phyloP scores from a whole-genome alignment of 176 grass and related monocot genomes.

The Bothriochloa decipiens region DNA sequence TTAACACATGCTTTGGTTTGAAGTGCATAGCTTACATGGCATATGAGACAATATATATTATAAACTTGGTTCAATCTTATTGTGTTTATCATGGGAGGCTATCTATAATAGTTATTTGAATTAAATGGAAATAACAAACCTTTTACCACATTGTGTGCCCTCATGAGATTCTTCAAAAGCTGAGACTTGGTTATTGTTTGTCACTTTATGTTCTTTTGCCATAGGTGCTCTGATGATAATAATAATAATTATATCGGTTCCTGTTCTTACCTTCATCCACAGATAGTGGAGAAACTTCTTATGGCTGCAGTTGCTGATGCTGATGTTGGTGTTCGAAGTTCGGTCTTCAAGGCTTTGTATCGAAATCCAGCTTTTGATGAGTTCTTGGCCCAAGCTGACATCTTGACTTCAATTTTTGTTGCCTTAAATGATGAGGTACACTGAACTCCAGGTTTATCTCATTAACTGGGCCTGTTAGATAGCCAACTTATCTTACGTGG shows the following conservation, averaged over 20 bases:
- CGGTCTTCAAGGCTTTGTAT: slow-evolving; percentile 75
- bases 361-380: slow-evolving; percentile 81
- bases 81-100: not conserved
- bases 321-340: slow-evolving; percentile 88
- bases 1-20: not conserved
- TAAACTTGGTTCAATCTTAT: not conserved
- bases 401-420: slow-evolving; percentile 97
- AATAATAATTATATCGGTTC: slow-evolving; percentile 23
- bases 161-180: slow-evolving; percentile 1
- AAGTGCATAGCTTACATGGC: not conserved
- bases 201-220: slow-evolving; percentile 19
- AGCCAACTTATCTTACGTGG: slow-evolving; percentile 19
- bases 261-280: slow-evolving; percentile 44
- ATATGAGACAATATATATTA: not conserved
- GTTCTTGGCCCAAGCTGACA: slow-evolving; percentile 92
- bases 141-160: not conserved
- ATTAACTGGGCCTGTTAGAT: slow-evolving; percentile 18
- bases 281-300: slow-evolving; percentile 97
- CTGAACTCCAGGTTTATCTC: slow-evolving; percentile 23
- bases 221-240: not conserved
- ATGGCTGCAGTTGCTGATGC: slow-evolving; percentile 93
- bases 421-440: slow-evolving; percentile 96
- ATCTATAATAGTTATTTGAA: not conserved
- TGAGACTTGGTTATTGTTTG: slow-evolving; percentile 9
- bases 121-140: not conserved